Percentiles rank a stretch among this genome's conserved stretches.
phyloP scores from a whole-genome alignment of 2,329 filamentous ascomycete genomes.

The Aphanocladium album region DNA sequence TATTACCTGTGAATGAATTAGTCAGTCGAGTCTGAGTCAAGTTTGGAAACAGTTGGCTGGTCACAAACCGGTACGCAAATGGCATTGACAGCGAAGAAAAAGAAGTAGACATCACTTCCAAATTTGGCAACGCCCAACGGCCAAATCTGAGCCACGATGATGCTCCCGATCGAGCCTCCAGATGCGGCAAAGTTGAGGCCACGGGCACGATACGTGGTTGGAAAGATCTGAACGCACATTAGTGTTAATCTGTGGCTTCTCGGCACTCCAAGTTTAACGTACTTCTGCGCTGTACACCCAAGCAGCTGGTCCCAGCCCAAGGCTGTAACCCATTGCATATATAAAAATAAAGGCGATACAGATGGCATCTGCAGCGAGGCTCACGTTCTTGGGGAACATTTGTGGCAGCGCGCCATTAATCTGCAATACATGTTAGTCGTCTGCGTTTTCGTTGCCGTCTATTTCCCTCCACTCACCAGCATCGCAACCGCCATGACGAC shows the following conservation, averaged over 20 bases:
- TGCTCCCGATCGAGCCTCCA: slow-evolving; percentile 49
- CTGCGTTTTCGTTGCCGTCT: background rate
- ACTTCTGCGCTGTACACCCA: slow-evolving; percentile 59
- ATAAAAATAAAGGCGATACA: slow-evolving; percentile 54
- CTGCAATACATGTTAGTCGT: slow-evolving; percentile 24
- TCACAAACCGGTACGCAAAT: slow-evolving; percentile 38
- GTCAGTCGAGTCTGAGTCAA: background rate
- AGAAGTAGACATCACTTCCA: slow-evolving; percentile 50
- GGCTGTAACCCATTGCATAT: slow-evolving; percentile 53
- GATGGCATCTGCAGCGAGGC: slow-evolving; percentile 41
- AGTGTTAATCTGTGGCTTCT: too few species aligned
- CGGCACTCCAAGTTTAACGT: background rate
- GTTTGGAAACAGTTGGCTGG: slow-evolving; percentile 2
- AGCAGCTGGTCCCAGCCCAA: slow-evolving; percentile 51
- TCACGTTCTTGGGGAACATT: slow-evolving; percentile 45
- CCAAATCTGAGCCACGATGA: slow-evolving; percentile 51
- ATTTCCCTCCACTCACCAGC: slow-evolving; percentile 34
- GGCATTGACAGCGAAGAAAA: slow-evolving; percentile 51
- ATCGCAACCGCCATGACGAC: slow-evolving; percentile 49
- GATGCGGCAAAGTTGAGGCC: slow-evolving; percentile 53
- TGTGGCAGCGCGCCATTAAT: slow-evolving; percentile 50
- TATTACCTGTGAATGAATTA: slow-evolving; percentile 28
- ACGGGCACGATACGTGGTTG: slow-evolving; percentile 50
- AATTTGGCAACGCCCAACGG: slow-evolving; percentile 47
- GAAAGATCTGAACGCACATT: slow-evolving; percentile 43